Base-by-base conservation (phyloP, 805 yeast species). In the Naumovozyma baii region DNA sequence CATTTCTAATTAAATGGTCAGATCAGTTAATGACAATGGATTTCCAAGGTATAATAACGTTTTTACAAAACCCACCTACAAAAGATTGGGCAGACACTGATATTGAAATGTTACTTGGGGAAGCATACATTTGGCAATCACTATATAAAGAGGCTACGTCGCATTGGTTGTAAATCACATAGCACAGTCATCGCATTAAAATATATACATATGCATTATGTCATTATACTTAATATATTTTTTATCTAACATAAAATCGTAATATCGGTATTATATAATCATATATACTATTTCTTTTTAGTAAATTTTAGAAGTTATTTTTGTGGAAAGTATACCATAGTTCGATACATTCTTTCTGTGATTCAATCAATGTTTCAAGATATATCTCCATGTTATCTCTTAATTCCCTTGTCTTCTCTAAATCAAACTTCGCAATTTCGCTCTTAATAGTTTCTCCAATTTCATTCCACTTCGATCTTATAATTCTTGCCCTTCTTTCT, bases 91-190 rank as follows among this genome's bases (percentile, higher is more conserved):
- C 70, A 2, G 94, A 84, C 45, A 81, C 81, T 55, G 96, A 92
- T 51, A 78, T 92, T 32, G 97, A 92, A 62, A 71, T 92, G 67
- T 70, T 92, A 63, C 63, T 92, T 41, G 86, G 96, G 63, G 96
- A 92, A 61, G 98, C 97, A 0, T 92, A 78, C 60, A 86, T 92
- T 53, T 92, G 96, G 96, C 96, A 88, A 63, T 78, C 90, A 39
- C 67, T 92, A 31, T 92, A 85, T 59, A 86, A 84, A 56, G 83
- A 86, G 57, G 95, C 95, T 4, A 66, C 81, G 15, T 96, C 96
- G 1, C 96, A 88, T 62, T 70, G 88, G 57, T 73, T 80, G 32
- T 58, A 43, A 43, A 8, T 29, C 31, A 29, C n/a, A n/a, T n/a
- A n/a, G n/a, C n/a, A n/a, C n/a, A n/a, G n/a, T n/a, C n/a, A n/a